Percentiles rank a stretch among this genome's conserved stretches.
These are phyloP conservation scores for Fusarium sterilihyphosum DNA, from an alignment of 2,329 filamentous ascomycete species.

Conservation along the genomic window DNA sequence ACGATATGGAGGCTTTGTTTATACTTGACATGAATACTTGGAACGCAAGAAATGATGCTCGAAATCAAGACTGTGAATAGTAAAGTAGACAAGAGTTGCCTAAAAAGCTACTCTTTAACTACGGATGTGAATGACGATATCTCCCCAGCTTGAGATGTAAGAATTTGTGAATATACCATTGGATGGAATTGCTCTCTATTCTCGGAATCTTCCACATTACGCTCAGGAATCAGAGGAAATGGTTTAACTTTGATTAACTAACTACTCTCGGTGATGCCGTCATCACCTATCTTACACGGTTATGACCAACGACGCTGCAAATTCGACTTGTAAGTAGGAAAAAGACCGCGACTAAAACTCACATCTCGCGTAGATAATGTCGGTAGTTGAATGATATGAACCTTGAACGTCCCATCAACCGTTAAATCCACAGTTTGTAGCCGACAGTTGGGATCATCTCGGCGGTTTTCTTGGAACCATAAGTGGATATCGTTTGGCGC, in stretches of 20 bases:
- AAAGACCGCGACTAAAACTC: not conserved
- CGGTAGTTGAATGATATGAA: not conserved
- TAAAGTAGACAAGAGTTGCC: not conserved
- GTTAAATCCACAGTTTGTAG: not conserved
- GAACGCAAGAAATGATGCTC: not conserved
- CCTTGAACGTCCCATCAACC: not conserved
- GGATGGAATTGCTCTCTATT: too few relatives aligned
- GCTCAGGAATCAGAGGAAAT: not conserved
- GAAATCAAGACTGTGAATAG: not conserved
- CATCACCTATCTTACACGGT: not conserved
- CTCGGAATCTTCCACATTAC: not conserved
- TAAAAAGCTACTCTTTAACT: too few relatives aligned
- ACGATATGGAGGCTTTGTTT: not conserved
- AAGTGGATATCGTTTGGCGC: constrained; percentile 28
- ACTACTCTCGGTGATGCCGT: not conserved
- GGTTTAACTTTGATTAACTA: not conserved
- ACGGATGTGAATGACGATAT: not conserved
- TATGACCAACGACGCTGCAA: not conserved
- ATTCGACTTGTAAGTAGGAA: not conserved
- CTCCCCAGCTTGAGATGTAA: not conserved
- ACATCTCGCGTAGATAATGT: not conserved
- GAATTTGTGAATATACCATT: not conserved
- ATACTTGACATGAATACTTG: not conserved
- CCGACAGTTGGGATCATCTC: constrained; percentile 6
- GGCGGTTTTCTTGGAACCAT: constrained; percentile 3